A percentile compares a stretch with the other conserved stretches of the same genome.
phyloP scores from a whole-genome alignment of 148 eudicot genomes.

The Agrostemma githago region DNA sequence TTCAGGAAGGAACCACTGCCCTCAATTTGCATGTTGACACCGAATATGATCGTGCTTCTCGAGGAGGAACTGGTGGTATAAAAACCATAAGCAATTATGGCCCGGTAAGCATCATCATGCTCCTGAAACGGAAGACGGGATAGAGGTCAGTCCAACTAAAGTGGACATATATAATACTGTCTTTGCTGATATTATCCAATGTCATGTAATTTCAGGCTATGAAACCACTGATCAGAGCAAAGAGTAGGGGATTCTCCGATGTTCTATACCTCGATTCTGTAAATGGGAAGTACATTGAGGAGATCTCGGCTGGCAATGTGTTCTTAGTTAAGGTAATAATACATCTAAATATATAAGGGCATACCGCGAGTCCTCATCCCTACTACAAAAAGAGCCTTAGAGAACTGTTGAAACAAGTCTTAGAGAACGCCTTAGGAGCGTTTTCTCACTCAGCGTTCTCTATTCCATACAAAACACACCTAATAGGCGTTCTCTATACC shows the following conservation, averaged over 20 bases:
- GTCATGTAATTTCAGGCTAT: conserved; percentile 37
- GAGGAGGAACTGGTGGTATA: conserved; percentile 92
- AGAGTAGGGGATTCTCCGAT: conserved; percentile 76
- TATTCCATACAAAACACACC: no score
- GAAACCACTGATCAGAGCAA: conserved; percentile 59
- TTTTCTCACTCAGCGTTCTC: no score
- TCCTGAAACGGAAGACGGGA: background rate
- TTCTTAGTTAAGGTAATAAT: conserved; percentile 72
- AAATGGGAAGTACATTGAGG: conserved; percentile 62
- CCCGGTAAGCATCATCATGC: conserved; percentile 44
- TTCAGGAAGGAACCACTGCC: conserved; percentile 69
- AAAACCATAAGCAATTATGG: conserved; percentile 82
- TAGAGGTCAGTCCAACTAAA: background rate
- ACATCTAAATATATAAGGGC: background rate
- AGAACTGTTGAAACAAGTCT: no score
- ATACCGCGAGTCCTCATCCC: background rate
- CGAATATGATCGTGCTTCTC: conserved; percentile 76
- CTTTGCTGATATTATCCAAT: background rate
- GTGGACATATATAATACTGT: background rate
- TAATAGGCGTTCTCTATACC: no score
- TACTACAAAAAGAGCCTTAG: no score
- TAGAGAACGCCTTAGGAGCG: no score
- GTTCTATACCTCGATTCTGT: conserved; percentile 81
- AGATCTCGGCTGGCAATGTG: conserved; percentile 75
- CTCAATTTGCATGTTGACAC: conserved; percentile 71